Conservation (phyloP, 768 basidiomycete genomes). For the Tylopilus intermedius region DNA sequence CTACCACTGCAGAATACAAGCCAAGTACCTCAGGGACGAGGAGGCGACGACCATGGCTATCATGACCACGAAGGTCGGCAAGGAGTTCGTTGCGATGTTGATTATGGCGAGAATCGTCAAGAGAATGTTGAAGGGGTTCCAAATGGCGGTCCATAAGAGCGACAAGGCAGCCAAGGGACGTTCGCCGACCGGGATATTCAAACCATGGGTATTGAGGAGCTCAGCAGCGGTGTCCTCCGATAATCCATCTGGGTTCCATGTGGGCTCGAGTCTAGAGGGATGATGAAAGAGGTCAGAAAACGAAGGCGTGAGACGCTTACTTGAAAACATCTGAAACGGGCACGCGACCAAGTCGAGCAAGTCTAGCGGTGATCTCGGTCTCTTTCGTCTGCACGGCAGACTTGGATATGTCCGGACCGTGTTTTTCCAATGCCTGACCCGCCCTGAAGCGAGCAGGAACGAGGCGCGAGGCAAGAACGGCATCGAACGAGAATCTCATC, state of each 20-base stretch:
- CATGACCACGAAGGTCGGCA: constrained; percentile 33
- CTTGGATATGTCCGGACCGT: constrained; percentile 24
- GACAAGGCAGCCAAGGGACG: constrained; percentile 27
- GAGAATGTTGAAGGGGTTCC: constrained; percentile 34
- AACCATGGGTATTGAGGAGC: constrained; percentile 21
- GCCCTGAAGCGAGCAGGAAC: constrained; percentile 22
- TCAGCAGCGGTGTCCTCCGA: constrained; percentile 17
- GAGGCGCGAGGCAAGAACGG: constrained; percentile 19
- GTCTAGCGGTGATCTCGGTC: constrained; percentile 17
- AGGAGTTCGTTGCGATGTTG: constrained; percentile 31
- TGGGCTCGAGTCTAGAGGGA: constrained; percentile 22
- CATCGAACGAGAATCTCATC: constrained; percentile 21
- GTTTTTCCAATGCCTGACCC: constrained; percentile 10
- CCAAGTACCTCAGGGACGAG: constrained; percentile 26
- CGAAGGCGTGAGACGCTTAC: constrained; percentile 8
- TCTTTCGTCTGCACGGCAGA: constrained; percentile 14
- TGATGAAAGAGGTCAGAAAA: neutral
- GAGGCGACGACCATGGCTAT: constrained; percentile 34
- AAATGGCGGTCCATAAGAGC: constrained; percentile 30
- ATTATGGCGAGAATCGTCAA: constrained; percentile 28
- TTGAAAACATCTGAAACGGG: constrained; percentile 21
- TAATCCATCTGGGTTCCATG: constrained; percentile 24
- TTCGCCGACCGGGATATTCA: constrained; percentile 28
- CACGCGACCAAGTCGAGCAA: constrained; percentile 26
- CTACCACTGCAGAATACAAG: neutral